These are phyloP conservation scores for Jasminum sambac DNA, from an alignment of 257 asterid species.

Conservation along the genomic window DNA sequence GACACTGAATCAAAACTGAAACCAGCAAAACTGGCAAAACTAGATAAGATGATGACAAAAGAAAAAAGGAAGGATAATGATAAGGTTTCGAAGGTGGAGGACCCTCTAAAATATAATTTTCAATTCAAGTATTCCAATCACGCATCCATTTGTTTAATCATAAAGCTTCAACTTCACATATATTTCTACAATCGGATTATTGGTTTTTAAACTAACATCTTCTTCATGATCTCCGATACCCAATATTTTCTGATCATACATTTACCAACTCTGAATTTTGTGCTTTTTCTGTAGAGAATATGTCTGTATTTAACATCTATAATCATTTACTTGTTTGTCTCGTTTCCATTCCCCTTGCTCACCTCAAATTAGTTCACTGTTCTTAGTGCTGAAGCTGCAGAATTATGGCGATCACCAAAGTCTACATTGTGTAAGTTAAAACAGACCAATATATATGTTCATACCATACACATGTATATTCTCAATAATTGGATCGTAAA, in stretches of 20 bases:
- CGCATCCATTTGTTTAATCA: not conserved
- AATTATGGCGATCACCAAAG: conserved; percentile 53
- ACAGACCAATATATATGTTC: not conserved
- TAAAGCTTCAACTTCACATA: not conserved
- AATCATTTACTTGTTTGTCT: not conserved
- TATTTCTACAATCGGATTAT: no score
- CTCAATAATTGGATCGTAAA: not conserved
- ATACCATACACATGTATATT: not conserved
- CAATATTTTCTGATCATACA: not conserved
- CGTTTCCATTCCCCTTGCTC: no score
- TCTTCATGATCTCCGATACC: not conserved
- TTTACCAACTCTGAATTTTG: not conserved
- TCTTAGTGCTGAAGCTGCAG: not conserved
- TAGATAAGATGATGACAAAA: conserved; percentile 2
- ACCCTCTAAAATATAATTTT: not conserved
- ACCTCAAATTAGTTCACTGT: not conserved
- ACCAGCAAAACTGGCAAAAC: no score
- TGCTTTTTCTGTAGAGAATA: not conserved
- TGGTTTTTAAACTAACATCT: not conserved
- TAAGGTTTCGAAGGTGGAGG: not conserved
- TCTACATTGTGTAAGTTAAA: conserved; percentile 69
- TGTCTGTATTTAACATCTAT: not conserved
- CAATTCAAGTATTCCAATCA: not conserved
- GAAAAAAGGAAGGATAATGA: no score
- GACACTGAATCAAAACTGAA: no score